These are phyloP conservation scores for Silene latifolia DNA, from an alignment of 148 eudicot species.

Conservation along the genomic window DNA sequence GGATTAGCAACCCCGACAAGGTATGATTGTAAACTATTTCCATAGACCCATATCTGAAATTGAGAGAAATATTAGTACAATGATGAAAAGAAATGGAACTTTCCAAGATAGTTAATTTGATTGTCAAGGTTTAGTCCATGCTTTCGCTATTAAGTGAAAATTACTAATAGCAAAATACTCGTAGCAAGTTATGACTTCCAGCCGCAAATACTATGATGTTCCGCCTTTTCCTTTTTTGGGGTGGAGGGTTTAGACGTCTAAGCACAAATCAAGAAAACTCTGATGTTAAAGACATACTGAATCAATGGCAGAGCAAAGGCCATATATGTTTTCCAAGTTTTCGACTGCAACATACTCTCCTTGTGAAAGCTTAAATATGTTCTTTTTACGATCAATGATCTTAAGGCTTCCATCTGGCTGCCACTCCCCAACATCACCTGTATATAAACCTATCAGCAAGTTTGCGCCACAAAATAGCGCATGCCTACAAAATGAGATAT, in stretches of 20 bases:
- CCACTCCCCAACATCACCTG: constrained; percentile 99
- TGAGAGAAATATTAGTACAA: background rate
- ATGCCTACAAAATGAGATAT: background rate
- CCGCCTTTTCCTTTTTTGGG: too few relatives aligned
- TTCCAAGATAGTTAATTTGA: too few relatives aligned
- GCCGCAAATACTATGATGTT: too few relatives aligned
- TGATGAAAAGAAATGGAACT: too few relatives aligned
- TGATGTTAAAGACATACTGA: constrained; percentile 43
- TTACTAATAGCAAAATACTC: too few relatives aligned
- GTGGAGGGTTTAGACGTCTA: too few relatives aligned
- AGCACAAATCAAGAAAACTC: constrained; percentile 8
- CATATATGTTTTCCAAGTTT: constrained; percentile 84
- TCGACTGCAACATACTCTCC: constrained; percentile 99
- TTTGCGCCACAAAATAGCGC: background rate
- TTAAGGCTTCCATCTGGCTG: constrained; percentile 91
- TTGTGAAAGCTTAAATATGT: constrained; percentile 94
- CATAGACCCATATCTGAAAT: constrained; percentile 79
- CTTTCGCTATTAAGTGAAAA: too few relatives aligned
- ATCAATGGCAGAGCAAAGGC: constrained; percentile 62
- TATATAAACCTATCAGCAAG: constrained; percentile 15
- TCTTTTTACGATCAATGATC: constrained; percentile 90
- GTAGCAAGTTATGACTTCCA: too few relatives aligned
- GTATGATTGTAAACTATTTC: constrained; percentile 75
- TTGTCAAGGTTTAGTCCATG: too few relatives aligned
- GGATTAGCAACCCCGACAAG: constrained; percentile 75